phyloP scores from a whole-genome alignment of 768 basidiomycete species.

The Leccinum uliginosum region DNA sequence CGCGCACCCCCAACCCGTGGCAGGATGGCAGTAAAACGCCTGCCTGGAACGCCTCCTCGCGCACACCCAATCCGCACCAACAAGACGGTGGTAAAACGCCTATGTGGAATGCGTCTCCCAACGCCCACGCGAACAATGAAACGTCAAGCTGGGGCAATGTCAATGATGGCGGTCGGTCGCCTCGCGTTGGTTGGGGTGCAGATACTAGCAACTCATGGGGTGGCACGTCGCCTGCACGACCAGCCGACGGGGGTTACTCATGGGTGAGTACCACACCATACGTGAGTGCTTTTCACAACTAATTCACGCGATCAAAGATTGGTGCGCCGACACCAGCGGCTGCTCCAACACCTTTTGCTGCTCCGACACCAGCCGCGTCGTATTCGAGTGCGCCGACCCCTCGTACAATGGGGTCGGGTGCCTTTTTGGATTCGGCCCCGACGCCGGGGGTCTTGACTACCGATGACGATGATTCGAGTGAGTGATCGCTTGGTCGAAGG shows the following conservation, averaged over 20 bases:
- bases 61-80: conserved; percentile 54
- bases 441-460: conserved; percentile 26
- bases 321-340: conserved; percentile 36
- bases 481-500: conserved; percentile 10
- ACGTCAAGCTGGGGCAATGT: conserved; percentile 26
- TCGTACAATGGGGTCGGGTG: conserved; percentile 23
- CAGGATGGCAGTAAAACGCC: conserved; percentile 43
- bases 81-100: conserved; percentile 17
- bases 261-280: conserved; percentile 31
- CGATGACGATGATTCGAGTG: conserved; percentile 29
- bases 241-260: conserved; percentile 28
- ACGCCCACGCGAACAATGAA: conserved; percentile 37
- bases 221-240: conserved; percentile 30
- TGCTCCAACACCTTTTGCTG: conserved; percentile 37
- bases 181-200: conserved; percentile 41
- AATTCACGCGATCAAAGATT: conserved; percentile 17
- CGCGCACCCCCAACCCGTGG: conserved; percentile 57
- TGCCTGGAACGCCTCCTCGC: conserved; percentile 45
- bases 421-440: conserved; percentile 26
- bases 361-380: conserved; percentile 26
- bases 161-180: conserved; percentile 44
- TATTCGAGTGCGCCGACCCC: conserved; percentile 32
- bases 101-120: conserved; percentile 34
- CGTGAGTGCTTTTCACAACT: conserved; percentile 11
- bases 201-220: conserved; percentile 26